Base-by-base conservation (phyloP, 208 protist genomes). In the Spongospora subterranea region DNA sequence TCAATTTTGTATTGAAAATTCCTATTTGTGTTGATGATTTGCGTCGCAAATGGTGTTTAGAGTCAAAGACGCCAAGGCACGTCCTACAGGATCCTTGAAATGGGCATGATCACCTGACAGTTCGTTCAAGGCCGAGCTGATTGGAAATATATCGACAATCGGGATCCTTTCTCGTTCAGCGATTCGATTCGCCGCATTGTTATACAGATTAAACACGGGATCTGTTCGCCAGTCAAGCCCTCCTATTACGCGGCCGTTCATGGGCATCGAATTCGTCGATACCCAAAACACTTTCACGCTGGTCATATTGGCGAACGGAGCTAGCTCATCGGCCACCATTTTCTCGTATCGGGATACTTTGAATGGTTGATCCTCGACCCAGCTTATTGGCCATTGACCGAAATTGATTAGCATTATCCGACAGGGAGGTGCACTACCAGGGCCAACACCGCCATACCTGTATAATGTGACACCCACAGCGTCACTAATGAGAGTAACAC, bases 81-180 rank as follows among this genome's bases (percentile, higher is more conserved):
- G 6, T 60, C 6, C 6, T 6, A 82, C 71, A 6, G 71, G 71
- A 6, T 6, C 71, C 71, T 82, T 82, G 71, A 40, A 82, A 82
- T 82, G 71, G 13, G 35, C 6, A 6, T n/a, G 35, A 43, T 82
- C 71, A 20, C 6, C n/a, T 20, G 71, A 82, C 17, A 82, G 17
- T 40, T 82, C 71, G 35, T 82, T 82, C 71, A 82, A 43, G n/a
- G 35, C 71, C 6, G 71, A 82, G n/a, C 71, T 82, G 71, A 82
- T 82, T 20, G 71, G 35, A 82, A 40, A 82, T 20, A 82, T 82
- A 82, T 82, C 71, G 35, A 82, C 35, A 20, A 82, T n/a, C 6
- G 71, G 71, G n/a, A 82, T 45, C 6, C 40, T 35, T 13, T 40
- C 17, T 39, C 35, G 17, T 43, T 6, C 35, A 13, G 71, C 71